These are phyloP conservation scores for Mangifera indica DNA, from an alignment of 345 rosid genomes.

Conservation along the genomic window DNA sequence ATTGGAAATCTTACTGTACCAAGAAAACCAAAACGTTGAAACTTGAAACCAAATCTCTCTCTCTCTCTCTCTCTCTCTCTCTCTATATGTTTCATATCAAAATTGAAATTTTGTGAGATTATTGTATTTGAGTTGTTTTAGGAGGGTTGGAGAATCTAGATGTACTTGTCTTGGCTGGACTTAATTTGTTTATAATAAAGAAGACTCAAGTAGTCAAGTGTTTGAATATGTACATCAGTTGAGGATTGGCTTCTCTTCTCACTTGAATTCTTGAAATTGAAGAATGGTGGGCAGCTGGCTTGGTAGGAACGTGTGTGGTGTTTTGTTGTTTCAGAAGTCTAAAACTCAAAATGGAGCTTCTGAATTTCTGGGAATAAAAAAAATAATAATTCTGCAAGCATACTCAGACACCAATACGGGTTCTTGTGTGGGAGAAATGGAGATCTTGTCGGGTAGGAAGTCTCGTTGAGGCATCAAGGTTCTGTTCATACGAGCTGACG, in stretches of 20 bases:
- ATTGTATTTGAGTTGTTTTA: background rate
- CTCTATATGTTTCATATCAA: conserved; percentile 15
- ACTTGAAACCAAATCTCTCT: no score
- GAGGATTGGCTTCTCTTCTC: no score
- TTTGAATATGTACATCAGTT: conserved; percentile 21
- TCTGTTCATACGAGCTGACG: conserved; percentile 20
- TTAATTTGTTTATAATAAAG: conserved; percentile 17
- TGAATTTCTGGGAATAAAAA: background rate
- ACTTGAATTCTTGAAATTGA: conserved; percentile 18
- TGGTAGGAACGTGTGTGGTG: conserved; percentile 42
- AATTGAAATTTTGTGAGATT: background rate
- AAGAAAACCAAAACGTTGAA: conserved; percentile 29
- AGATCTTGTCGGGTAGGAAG: conserved; percentile 32
- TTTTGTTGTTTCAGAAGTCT: conserved; percentile 33
- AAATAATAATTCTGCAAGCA: background rate
- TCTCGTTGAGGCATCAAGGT: conserved; percentile 38
- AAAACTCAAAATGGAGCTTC: conserved; percentile 24
- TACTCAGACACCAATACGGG: background rate
- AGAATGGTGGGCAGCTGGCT: conserved; percentile 28
- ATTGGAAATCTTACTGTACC: conserved; percentile 31
- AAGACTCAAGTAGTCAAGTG: background rate
- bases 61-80: no score
- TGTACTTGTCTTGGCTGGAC: conserved; percentile 22
- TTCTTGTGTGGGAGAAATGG: conserved; percentile 3
- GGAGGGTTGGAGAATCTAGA: conserved; percentile 19